Base-by-base conservation (phyloP, 2,329 filamentous ascomycete species). In the Tolypocladium paradoxum region DNA sequence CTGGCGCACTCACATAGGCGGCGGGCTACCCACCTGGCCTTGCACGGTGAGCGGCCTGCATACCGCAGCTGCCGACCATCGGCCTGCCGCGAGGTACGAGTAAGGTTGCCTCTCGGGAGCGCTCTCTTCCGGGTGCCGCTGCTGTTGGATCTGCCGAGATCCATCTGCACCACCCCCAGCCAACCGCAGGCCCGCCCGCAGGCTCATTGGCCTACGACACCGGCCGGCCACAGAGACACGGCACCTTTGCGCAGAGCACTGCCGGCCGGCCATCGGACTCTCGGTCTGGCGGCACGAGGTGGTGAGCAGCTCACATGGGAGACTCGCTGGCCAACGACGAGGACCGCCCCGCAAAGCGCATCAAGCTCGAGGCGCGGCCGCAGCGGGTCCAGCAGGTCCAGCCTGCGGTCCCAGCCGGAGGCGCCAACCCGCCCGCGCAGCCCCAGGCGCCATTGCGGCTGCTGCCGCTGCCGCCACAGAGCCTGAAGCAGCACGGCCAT, bases 281-380 rank as follows among this genome's bases (percentile, higher is more conserved):
- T 34, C 12, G 27, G 8, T 29, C 43, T 20, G 8, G n/a, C 37
- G 22, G 37, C 37, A 2, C 9, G n/a, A 38, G n/a, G n/a, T 11
- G 8, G 12, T 14, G 34, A 37, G 14, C 33, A 49, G 48, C 45
- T 45, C 53, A 50, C 45, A 62, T 62, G 59, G 55, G 51, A 24
- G 56, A 55, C 34, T 49, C 51, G 24, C 14, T 53, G 47, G 48
- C 53, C 27, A 50, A 56, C 33, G 54, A 57, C 35, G 54, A 58
- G 38, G 47, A 51, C 29, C 58, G 58, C 47, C 55, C 57, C 27
- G 56, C 58, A 29, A 63, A 63, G 58, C 61, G 61, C 53, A 48
- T 58, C 57, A 61, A 57, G 57, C 33, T 59, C 50, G 51, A 52
- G 29, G 35, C 51, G 35, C 54, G 48, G 34, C 48, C 45, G 34